Conservation (phyloP, 257 asterid genomes). For the Petunia axillaris region DNA sequence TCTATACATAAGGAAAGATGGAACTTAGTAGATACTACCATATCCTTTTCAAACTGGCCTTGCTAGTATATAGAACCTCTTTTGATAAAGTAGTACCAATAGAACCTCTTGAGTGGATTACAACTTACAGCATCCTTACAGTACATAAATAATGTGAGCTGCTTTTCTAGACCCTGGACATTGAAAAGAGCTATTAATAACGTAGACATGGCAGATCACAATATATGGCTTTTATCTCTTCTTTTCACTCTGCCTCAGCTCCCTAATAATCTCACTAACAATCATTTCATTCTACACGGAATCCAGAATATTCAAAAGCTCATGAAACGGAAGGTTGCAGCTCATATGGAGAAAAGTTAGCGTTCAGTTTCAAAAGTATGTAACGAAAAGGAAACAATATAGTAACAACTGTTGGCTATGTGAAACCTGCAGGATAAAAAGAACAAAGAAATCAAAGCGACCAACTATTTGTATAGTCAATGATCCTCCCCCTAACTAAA, state of each 20-base stretch:
- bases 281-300: background rate
- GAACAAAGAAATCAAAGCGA: constrained; percentile 2
- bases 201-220: background rate
- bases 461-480: background rate
- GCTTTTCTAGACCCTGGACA: background rate
- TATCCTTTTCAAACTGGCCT: background rate
- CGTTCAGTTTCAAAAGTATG: background rate
- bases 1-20: background rate
- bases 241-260: background rate
- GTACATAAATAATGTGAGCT: background rate
- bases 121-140: background rate
- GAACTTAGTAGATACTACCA: constrained; percentile 5
- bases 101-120: background rate
- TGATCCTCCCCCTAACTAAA: background rate
- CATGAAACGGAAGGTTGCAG: background rate
- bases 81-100: background rate
- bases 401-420: background rate
- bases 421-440: background rate
- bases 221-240: background rate
- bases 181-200: background rate
- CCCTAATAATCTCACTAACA: background rate
- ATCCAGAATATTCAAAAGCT: constrained; percentile 3
- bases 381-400: background rate
- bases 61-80: background rate
- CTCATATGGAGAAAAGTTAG: background rate